Conservation (phyloP, 1,284 basidiomycete genomes). For the Thelephora terrestris region DNA sequence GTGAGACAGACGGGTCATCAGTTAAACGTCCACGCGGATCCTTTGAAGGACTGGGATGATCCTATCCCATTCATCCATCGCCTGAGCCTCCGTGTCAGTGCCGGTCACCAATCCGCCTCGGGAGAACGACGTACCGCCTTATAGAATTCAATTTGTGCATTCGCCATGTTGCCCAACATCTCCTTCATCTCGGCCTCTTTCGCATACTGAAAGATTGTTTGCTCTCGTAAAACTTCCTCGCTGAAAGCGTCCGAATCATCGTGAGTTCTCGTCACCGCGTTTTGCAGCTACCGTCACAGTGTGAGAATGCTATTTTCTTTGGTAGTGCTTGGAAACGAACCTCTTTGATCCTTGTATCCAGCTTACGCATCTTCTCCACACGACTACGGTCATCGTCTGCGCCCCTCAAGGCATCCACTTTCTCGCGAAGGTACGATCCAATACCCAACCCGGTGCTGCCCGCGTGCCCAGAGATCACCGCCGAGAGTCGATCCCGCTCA, state of each 20-base stretch:
- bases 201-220: conserved; percentile 79
- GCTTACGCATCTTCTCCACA: conserved; percentile 86
- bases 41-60: conserved; percentile 81
- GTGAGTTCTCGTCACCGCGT: conserved; percentile 90
- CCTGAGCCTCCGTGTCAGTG: conserved; percentile 28
- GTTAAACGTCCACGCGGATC: conserved; percentile 76
- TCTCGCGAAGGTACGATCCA: conserved; percentile 89
- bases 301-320: too few species aligned
- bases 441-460: conserved; percentile 76
- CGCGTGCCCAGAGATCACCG: conserved; percentile 72
- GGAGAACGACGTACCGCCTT: conserved; percentile 50
- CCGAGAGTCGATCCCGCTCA: conserved; percentile 87
- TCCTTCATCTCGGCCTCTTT: conserved; percentile 97
- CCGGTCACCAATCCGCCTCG: conserved; percentile 2
- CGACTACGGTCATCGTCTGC: conserved; percentile 90
- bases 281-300: conserved; percentile 61
- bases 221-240: conserved; percentile 87
- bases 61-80: conserved; percentile 90
- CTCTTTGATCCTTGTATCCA: conserved; percentile 93
- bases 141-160: conserved; percentile 93
- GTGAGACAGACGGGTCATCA: conserved; percentile 13
- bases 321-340: conserved; percentile 27
- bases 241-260: conserved; percentile 95
- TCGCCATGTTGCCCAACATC: conserved; percentile 78
- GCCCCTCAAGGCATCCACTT: conserved; percentile 84